These are phyloP conservation scores for Cystofilobasidium capitatum DNA, from an alignment of 768 basidiomycete species.

Conservation along the genomic window DNA sequence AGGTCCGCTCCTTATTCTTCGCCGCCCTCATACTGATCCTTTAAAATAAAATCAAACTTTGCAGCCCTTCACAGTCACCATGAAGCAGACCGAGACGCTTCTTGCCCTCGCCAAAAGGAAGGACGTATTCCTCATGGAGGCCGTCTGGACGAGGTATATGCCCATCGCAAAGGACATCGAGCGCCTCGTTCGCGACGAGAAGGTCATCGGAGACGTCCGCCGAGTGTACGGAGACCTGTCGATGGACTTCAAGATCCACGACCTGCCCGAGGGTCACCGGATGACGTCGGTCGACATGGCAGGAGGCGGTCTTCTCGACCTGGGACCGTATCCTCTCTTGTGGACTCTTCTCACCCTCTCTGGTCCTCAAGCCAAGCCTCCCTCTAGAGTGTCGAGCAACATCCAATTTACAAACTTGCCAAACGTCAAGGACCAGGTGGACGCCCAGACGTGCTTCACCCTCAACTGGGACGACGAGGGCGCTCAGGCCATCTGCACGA, in stretches of 20 bases:
- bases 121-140: constrained; percentile 27
- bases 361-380: not conserved
- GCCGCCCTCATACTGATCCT: too few relatives aligned
- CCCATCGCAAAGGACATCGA: constrained; percentile 25
- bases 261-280: constrained; percentile 33
- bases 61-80: constrained; percentile 31
- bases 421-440: constrained; percentile 19
- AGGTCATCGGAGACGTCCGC: constrained; percentile 25
- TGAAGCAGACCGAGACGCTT: constrained; percentile 26
- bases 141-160: constrained; percentile 32
- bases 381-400: not conserved
- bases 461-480: constrained; percentile 21
- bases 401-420: constrained; percentile 25
- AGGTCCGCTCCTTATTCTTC: too few relatives aligned
- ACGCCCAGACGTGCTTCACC: constrained; percentile 25
- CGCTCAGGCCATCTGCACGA: not conserved
- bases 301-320: constrained; percentile 72
- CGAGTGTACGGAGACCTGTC: constrained; percentile 30
- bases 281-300: constrained; percentile 70
- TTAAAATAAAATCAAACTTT: too few relatives aligned
- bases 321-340: constrained; percentile 44
- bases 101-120: constrained; percentile 24
- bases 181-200: constrained; percentile 22
- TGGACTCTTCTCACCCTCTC: constrained; percentile 26
- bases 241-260: constrained; percentile 4